Percentiles rank a stretch among this genome's conserved stretches.
Conservation (phyloP, 106 monocot species). For the Acorus gramineus region DNA sequence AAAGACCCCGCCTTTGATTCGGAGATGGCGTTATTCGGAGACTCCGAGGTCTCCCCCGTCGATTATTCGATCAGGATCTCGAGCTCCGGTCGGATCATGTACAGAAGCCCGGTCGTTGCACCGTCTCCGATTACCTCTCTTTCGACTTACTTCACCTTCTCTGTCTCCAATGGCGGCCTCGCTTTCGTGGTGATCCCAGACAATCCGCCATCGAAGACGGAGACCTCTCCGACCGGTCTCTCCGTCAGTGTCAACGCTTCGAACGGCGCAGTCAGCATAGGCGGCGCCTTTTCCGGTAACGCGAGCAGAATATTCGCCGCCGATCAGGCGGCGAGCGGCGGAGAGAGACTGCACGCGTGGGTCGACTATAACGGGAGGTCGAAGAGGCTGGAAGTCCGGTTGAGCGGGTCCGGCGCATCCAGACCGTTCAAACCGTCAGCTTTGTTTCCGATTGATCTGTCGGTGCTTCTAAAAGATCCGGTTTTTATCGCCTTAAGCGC, state of each 20-base stretch:
- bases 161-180: conserved; percentile 22
- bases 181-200: conserved; percentile 48
- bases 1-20: conserved; percentile 13
- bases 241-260: conserved; percentile 32
- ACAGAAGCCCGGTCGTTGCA: conserved; percentile 30
- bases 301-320: conserved; percentile 20
- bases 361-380: conserved; percentile 58
- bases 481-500: conserved; percentile 55
- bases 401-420: conserved; percentile 21
- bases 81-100: conserved; percentile 27
- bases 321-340: conserved; percentile 15
- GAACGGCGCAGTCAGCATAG: conserved; percentile 15
- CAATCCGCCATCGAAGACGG: conserved; percentile 1
- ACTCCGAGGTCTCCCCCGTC: conserved; percentile 16
- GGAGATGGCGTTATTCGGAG: conserved; percentile 39
- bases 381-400: conserved; percentile 36
- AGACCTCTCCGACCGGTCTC: conserved; percentile 20
- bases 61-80: conserved; percentile 27
- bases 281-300: conserved; percentile 13
- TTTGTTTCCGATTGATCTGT: conserved; percentile 52
- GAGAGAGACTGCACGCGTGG: conserved; percentile 49
- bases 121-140: conserved; percentile 52
- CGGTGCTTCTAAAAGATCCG: conserved; percentile 39
- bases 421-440: conserved; percentile 22
- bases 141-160: conserved; percentile 71